These are phyloP conservation scores for Boletus rubescentipes DNA, from an alignment of 768 basidiomycete genomes.

Conservation along the genomic window DNA sequence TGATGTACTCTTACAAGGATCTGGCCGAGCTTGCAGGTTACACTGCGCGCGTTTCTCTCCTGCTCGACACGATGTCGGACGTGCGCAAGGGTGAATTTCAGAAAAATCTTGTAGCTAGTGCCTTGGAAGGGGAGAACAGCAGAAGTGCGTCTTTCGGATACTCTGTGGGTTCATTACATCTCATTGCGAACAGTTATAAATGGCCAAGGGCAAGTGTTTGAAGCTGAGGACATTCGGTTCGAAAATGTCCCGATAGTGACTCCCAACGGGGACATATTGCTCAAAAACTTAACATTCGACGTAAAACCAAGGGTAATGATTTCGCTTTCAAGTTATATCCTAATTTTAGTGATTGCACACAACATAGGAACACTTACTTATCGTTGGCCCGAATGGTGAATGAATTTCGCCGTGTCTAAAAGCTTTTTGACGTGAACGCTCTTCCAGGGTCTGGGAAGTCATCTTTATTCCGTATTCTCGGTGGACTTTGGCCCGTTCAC, in stretches of 20 bases:
- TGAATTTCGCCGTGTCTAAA: neutral
- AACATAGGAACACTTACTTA: conserved; percentile 79
- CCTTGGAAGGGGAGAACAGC: conserved; percentile 69
- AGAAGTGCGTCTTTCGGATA: conserved; percentile 51
- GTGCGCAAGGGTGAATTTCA: conserved; percentile 82
- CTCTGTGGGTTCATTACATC: neutral
- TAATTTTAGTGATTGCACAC: neutral
- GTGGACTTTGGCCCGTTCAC: conserved; percentile 91
- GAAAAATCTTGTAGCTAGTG: conserved; percentile 81
- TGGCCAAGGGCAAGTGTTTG: conserved; percentile 74
- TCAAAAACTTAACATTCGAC: conserved; percentile 81
- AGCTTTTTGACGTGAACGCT: neutral
- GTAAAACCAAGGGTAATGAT: conserved; percentile 76
- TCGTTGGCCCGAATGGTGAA: conserved; percentile 91
- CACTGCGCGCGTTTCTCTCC: conserved; percentile 83
- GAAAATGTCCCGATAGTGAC: conserved; percentile 94
- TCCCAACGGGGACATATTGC: conserved; percentile 91
- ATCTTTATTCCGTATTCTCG: conserved; percentile 92
- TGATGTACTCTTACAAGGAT: conserved; percentile 98
- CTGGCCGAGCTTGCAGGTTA: conserved; percentile 95
- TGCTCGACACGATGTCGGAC: conserved; percentile 90
- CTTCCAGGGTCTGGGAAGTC: conserved; percentile 79
- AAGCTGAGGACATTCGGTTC: conserved; percentile 88
- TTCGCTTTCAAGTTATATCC: conserved; percentile 2
- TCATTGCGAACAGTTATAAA: conserved; percentile 58